phyloP scores from a whole-genome alignment of 345 rosid species.

The Citrus unshiu region DNA sequence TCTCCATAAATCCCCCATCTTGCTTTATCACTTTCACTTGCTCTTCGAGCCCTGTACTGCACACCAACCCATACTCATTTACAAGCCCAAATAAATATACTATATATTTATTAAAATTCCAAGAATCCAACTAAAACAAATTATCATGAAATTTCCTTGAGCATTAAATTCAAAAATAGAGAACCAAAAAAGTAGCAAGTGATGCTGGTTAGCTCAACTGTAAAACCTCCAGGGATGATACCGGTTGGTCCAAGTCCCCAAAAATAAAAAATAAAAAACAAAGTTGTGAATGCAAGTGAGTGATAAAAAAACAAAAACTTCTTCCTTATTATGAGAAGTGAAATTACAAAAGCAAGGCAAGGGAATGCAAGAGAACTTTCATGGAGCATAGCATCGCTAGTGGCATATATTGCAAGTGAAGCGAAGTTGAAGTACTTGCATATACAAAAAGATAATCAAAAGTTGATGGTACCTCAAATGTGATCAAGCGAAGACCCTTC shows the following conservation, averaged over 20 bases:
- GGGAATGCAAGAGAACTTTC: not conserved
- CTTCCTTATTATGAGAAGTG: not conserved
- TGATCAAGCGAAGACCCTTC: not conserved
- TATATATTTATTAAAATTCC: not conserved
- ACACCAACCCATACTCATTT: not conserved
- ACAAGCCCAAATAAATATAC: too few species aligned
- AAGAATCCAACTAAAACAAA: not conserved
- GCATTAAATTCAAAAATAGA: not conserved
- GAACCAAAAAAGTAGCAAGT: not conserved
- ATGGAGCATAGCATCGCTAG: too few species aligned
- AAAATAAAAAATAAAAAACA: too few species aligned
- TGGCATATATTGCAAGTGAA: not conserved
- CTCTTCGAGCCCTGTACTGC: not conserved
- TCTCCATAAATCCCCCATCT: conserved; percentile 47
- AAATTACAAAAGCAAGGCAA: not conserved
- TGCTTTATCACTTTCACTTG: conserved; percentile 8
- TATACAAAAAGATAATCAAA: not conserved
- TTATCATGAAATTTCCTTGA: not conserved
- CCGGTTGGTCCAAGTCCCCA: too few species aligned
- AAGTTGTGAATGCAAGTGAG: too few species aligned
- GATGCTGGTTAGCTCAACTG: too few species aligned
- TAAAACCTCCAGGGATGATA: too few species aligned
- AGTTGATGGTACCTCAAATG: not conserved
- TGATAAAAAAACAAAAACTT: not conserved
- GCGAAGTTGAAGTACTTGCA: too few species aligned